Evolutionary conservation across 371 early-diverging fungal species (phyloP), one percentile per base, ranked within the genome.

Genomic region (Mucor sp.): DNA sequence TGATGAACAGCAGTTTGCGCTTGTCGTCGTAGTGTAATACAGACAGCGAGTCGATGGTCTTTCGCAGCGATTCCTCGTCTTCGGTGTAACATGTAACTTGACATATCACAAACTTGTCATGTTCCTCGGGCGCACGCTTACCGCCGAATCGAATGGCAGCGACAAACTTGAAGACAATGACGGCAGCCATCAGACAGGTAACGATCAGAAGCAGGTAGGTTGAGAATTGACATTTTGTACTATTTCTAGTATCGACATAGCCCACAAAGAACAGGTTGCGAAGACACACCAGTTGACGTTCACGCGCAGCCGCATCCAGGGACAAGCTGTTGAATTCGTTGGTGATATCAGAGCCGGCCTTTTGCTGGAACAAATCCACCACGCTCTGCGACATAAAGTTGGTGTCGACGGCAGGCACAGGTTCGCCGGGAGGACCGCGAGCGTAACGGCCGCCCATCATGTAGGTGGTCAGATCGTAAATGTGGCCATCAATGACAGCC

Each of bases 61-160:
- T 86, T 63, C 90, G 85, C 43, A 99, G 84, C 5, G 97, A 97
- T 30, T 95, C 97, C 68, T 94, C 93, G 60, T 93, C 95, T 79
- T 99, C 99, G 12, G 99, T 97, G 80, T 99, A 99, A 85, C 99
- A 99, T 6, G 99, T 98, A 19, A 89, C 86, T 60, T 89, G 87
- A 58, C 89, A 89, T 39, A 98, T 89, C 57, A 94, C 93, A 74
- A 98, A 99, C 65, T 94, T 91, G 80, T 94, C 93, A 66, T 93
- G 91, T 60, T 93, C 87, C 68, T 96, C 95, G 19, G 98, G 98
- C 37, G 90, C 89, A 19, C 92, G 85, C 59, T 80, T 78, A 12
- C 87, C 72, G 1, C 94, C 91, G 47, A 97, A 83, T 76, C 94
- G 97, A 68, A 97, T 73, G 1, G 98, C 97, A 8, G 97, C 93